Conservation (phyloP, 148 eudicot species). For the Polygonum maritimum region DNA sequence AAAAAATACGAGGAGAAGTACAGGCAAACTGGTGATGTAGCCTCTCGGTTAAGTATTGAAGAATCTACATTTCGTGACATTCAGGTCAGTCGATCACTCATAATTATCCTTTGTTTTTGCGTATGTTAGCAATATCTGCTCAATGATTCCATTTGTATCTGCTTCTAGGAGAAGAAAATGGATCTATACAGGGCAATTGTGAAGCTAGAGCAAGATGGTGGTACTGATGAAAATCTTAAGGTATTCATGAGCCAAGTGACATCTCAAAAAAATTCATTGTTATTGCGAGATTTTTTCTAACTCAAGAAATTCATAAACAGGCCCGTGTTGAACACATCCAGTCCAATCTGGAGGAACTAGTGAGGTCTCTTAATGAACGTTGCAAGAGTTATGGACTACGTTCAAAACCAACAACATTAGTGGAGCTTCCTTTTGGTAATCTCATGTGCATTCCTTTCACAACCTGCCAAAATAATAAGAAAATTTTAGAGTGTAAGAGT, state of each 20-base stretch:
- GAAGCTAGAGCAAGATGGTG: conserved; percentile 37
- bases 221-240: conserved; percentile 33
- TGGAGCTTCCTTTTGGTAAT: conserved; percentile 97
- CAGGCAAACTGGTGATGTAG: conserved; percentile 86
- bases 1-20: conserved; percentile 94
- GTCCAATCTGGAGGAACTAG: conserved; percentile 70
- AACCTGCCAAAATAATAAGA: not conserved
- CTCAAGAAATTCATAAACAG: conserved; percentile 24
- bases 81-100: conserved; percentile 41
- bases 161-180: conserved; percentile 40
- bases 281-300: not conserved
- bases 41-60: conserved; percentile 85
- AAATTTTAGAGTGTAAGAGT: not conserved
- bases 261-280: conserved; percentile 5
- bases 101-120: conserved; percentile 8
- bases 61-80: conserved; percentile 97
- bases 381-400: conserved; percentile 97
- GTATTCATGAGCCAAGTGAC: conserved; percentile 11
- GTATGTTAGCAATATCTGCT: not conserved
- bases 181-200: conserved; percentile 42
- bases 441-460: not conserved
- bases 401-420: conserved; percentile 70
- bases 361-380: conserved; percentile 76
- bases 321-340: conserved; percentile 56
- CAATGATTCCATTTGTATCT: conserved; percentile 3